Base-by-base conservation (phyloP, 257 asterid species). In the Lycium barbarum region DNA sequence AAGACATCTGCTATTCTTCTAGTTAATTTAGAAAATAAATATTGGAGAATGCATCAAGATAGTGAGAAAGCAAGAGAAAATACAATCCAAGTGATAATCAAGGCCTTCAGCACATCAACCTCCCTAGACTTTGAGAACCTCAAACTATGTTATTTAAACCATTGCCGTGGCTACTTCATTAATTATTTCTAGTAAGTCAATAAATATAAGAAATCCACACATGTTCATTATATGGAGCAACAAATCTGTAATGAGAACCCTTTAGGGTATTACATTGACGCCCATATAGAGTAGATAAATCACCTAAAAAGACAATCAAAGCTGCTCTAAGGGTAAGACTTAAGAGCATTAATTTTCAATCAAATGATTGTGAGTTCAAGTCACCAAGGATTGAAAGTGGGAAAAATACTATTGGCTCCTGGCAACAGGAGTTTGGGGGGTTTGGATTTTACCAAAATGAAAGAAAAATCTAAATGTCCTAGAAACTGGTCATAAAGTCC, bases 61-160 rank as follows among this genome's bases (percentile, higher is more conserved):
- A 70, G 54, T 22, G 81, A 49, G 43, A 49, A 74, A 74, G 81
- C 13, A 49, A 49, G 81, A 74, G 81, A 73, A 72, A 74, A 43
- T 12, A 49, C 43, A 74, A 49, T 12, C 61, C 43, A 74, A 20
- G 81, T 74, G 81, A 22, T 13, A 74, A 74, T 74, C 81, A 49
- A 22, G 61, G 61, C 13, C 20, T 47, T 22, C 61, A 47, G 81
- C 81, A 74, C 40, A 49, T 72, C 80, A 73, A 73, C 81, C 81
- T 49, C 81, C 40, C 11, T 74, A 74, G 43, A 26, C 43, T 20
- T 74, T 49, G 43, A 47, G 59, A 74, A 74, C 62, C 45, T 43
- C 62, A 74, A 74, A 49, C 22, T 33, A 74, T 74, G 81, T 36
- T 49, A 22, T 49, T 49, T 17, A 49, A 40, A 74, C 62, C 12